Conservation (phyloP, 1,139 yeast species). For the Suhomyces taliae region DNA sequence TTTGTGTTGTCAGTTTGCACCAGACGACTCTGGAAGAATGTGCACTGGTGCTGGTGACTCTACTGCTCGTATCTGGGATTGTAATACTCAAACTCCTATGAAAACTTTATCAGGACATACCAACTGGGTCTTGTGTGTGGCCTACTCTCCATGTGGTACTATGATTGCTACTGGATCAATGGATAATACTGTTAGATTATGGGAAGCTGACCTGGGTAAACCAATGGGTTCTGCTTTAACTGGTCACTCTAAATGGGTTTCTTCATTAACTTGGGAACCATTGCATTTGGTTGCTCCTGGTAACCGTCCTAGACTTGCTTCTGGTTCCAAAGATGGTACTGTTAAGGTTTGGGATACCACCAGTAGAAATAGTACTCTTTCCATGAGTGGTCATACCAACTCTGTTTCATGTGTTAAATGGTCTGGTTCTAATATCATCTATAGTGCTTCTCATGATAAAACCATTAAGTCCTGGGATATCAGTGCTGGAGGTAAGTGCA, state of each 20-base stretch:
- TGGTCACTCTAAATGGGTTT: slow-evolving; percentile 90
- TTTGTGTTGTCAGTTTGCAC: slow-evolving; percentile 90
- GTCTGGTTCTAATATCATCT: slow-evolving; percentile 87
- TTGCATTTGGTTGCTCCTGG: slow-evolving; percentile 72
- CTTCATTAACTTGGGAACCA: slow-evolving; percentile 93
- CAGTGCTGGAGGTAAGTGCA: slow-evolving; percentile 71
- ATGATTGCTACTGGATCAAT: slow-evolving; percentile 93
- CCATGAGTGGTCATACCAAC: slow-evolving; percentile 85
- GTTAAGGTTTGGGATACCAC: slow-evolving; percentile 87
- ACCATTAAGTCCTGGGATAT: slow-evolving; percentile 91
- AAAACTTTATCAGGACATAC: slow-evolving; percentile 80
- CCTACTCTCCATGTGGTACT: slow-evolving; percentile 92
- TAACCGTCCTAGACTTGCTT: slow-evolving; percentile 69
- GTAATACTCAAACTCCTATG: slow-evolving; percentile 90
- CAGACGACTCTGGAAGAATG: slow-evolving; percentile 80
- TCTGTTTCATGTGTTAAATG: slow-evolving; percentile 93
- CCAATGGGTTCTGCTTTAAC: slow-evolving; percentile 69
- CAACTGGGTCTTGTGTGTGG: slow-evolving; percentile 93
- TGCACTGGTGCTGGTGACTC: slow-evolving; percentile 97
- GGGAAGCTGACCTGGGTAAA: slow-evolving; percentile 75
- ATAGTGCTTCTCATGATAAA: slow-evolving; percentile 93
- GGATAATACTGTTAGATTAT: slow-evolving; percentile 85
- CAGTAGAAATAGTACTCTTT: slow-evolving; percentile 63
- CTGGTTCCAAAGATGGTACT: slow-evolving; percentile 92
- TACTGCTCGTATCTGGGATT: slow-evolving; percentile 98